Evolutionary conservation across 176 grass and related monocot genomes (phyloP), one percentile per base, ranked within the genome.

Genomic region (Cenchrus purpureus): DNA sequence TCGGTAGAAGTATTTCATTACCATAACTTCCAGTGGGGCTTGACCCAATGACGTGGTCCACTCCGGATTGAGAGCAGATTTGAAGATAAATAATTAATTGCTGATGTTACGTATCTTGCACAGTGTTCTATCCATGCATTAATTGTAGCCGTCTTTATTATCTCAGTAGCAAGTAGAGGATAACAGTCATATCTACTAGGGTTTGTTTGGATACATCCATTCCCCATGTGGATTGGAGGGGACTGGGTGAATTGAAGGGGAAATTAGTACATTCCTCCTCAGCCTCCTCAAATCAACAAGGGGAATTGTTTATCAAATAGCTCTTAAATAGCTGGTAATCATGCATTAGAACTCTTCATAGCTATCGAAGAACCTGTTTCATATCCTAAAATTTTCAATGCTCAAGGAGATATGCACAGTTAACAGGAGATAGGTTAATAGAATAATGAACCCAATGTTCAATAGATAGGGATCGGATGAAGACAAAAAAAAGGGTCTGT

Each of bases 31-130:
- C 56, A 34, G 43, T 46, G 44, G 60, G 69, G 37, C 52, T 79
- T 62, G 80, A 84, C 74, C 67, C 76, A 68, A 79, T 32, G 74
- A 54, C 13, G 4, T 90, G 61, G 75, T 63, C 69, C 84, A 87
- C 66, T 74, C 60, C 75, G 44, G 60, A 75, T 22, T 53, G 45
- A 83, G 51, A 69, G 69, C 67, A 17, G 58, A 74, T 68, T 74
- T 79, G 8, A 19, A 54, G 40, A 17, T 10, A 56, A 17, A 1
- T 15, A 34, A 78, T 66, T 71, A 52, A 22, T 11, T 1, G 10
- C 6, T 57, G 42, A 3, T 10, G 53, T 44, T 37, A 34, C 55
- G 77, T 68, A 70, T 71, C 17, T 71, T 72, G 48, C 49, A 15
- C 65, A 57, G 32, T 50, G 53, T 58, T 76, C 46, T 70, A 57